phyloP scores from a whole-genome alignment of 2,329 filamentous ascomycete species.

The Metarhizium robertsii region DNA sequence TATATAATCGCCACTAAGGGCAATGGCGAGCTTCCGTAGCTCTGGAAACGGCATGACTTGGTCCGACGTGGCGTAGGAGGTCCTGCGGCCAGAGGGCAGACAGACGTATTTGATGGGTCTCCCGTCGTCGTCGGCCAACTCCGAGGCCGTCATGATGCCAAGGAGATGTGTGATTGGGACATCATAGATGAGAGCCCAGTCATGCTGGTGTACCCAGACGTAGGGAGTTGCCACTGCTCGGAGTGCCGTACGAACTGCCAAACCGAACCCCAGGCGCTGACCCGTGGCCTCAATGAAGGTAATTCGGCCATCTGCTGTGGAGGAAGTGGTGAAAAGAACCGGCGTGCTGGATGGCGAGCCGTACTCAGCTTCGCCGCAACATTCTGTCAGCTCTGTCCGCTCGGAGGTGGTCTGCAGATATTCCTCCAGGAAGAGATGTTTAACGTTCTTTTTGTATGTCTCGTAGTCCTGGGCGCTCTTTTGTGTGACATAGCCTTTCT shows the following conservation, averaged over 20 bases:
- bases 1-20: constrained; percentile 31
- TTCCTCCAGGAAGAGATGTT: constrained; percentile 22
- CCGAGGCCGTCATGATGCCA: constrained; percentile 30
- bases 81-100: constrained; percentile 40
- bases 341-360: constrained; percentile 30
- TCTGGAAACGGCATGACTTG: constrained; percentile 33
- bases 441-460: constrained; percentile 38
- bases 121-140: not conserved
- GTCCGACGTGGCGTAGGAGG: constrained; percentile 38
- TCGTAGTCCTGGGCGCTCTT: constrained; percentile 31
- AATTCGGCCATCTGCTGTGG: constrained; percentile 26
- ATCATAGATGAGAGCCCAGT: constrained; percentile 38
- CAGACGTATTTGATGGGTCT: constrained; percentile 41
- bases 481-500: constrained; percentile 42
- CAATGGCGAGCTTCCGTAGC: constrained; percentile 30
- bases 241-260: constrained; percentile 43
- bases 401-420: constrained; percentile 4
- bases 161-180: constrained; percentile 36
- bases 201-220: constrained; percentile 50
- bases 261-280: constrained; percentile 41
- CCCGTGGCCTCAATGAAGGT: constrained; percentile 37
- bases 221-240: constrained; percentile 37
- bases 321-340: not conserved
- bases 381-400: constrained; percentile 3
- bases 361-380: constrained; percentile 34